Evolutionary conservation across 345 rosid species (phyloP).

Genomic region (Citrus reticulata): DNA sequence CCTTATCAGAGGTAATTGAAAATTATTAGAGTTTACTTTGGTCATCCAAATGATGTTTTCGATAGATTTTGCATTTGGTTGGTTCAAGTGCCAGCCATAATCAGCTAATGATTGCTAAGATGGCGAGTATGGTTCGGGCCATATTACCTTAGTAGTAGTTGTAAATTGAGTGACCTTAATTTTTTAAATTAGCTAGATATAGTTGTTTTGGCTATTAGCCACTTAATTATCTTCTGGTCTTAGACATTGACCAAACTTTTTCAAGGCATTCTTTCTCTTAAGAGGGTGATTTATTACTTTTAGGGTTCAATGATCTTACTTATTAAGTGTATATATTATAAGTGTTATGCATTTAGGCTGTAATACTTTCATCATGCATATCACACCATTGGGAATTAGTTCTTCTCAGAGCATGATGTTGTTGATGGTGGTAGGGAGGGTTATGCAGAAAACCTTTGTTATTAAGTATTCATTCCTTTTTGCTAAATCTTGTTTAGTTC

Average conservation of each 20-base stretch:
- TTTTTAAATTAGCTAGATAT: neutral
- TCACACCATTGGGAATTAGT: neutral
- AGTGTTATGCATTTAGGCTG: neutral
- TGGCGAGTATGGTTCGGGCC: neutral
- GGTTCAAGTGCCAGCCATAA: neutral
- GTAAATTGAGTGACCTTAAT: neutral
- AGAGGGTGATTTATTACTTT: neutral
- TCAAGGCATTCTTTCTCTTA: neutral
- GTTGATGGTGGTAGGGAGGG: neutral
- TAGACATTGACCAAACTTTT: neutral
- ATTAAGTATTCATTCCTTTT: neutral
- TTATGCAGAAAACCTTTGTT: neutral
- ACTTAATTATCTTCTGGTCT: neutral
- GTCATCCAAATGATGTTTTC: neutral
- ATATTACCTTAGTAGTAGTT: too few species aligned
- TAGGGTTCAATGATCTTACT: neutral
- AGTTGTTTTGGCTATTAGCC: neutral
- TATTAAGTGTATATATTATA: neutral
- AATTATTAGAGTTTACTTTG: neutral
- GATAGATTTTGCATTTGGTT: neutral
- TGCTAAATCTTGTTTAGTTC: neutral
- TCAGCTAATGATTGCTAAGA: conserved; percentile 1
- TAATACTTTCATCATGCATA: neutral
- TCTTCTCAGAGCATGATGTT: neutral
- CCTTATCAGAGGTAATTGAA: conserved; percentile 46